Base-by-base conservation (phyloP, 1,139 yeast genomes). In the Debaryomyces coudertii region DNA sequence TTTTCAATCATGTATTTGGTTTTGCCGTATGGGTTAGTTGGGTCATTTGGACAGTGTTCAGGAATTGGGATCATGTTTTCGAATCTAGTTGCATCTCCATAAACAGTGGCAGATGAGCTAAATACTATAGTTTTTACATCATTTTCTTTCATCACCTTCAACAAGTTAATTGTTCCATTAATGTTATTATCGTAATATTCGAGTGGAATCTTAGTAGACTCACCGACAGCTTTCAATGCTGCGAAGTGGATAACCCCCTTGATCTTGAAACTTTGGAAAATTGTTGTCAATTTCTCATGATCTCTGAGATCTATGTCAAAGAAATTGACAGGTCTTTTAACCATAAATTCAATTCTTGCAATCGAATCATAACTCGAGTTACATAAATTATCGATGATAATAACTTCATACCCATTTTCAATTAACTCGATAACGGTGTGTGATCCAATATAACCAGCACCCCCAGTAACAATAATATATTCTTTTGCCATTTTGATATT, bases 381-480 rank as follows among this genome's bases (percentile, higher is more conserved):
- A 58, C 76, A 69, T 50, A 86, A 72, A 61, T 85, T 85, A 64
- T 88, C 96, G 30, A 84, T 80, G 42, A 88, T 77, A 16, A 88
- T 83, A 25, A 87, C 90, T 40, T 83, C 76, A 59, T 83, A 79
- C 30, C 89, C 89, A 45, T 81, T 76, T 53, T 80, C 76, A 47
- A 86, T 63, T 47, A 87, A 74, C 54, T 84, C 87, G 31, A 85
- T 79, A 6, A 83, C 86, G 2, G 93, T 85, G 61, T 87, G 95
- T 14, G 93, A 85, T 23, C 95, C 95, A 58, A 88, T 87, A 66
- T 88, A 88, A 27, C 96, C 95, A 28, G 95, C 90, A 46, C 95
- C 95, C 40, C 95, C 95, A 27, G 95, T 86, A 29, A 88, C 92
- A 48, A 87, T 72, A 47, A 87, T 84, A 61, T 74, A 76, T 52